These are phyloP conservation scores for Boletus edulis DNA, from an alignment of 768 basidiomycete species.

Conservation along the genomic window DNA sequence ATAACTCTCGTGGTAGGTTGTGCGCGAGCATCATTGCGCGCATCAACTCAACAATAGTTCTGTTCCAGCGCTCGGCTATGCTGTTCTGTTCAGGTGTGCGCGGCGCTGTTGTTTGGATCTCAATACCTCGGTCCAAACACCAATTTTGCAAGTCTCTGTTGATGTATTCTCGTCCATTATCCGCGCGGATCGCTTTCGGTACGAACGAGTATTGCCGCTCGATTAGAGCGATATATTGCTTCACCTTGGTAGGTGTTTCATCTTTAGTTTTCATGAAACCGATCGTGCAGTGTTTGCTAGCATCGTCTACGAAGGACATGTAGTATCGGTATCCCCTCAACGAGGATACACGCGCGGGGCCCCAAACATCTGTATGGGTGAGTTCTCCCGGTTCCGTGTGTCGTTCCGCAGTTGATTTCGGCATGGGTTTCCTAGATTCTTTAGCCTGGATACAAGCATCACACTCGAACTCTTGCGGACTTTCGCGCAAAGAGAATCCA, in stretches of 20 bases:
- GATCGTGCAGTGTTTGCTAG: background rate
- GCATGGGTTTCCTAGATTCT: background rate
- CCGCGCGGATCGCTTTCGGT: background rate
- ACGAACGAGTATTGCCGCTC: background rate
- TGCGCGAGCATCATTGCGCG: too few relatives aligned
- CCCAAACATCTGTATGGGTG: constrained; percentile 9
- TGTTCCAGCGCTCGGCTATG: too few relatives aligned
- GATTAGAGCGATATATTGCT: background rate
- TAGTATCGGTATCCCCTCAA: background rate
- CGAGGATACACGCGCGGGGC: background rate
- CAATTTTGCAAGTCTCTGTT: background rate
- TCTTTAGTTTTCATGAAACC: background rate
- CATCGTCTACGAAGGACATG: background rate
- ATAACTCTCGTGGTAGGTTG: background rate
- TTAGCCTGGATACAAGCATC: background rate
- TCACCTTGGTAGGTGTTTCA: background rate
- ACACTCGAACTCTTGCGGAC: too few relatives aligned
- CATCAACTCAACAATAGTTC: too few relatives aligned
- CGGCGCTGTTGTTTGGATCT: background rate
- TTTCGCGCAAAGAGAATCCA: too few relatives aligned
- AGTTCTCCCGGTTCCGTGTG: background rate
- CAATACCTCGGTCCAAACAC: background rate
- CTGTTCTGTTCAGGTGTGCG: too few relatives aligned
- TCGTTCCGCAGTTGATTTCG: background rate
- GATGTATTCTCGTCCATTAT: background rate